These are phyloP conservation scores for Shiraia bambusicola DNA, from an alignment of 2,329 filamentous ascomycete genomes.

Conservation along the genomic window DNA sequence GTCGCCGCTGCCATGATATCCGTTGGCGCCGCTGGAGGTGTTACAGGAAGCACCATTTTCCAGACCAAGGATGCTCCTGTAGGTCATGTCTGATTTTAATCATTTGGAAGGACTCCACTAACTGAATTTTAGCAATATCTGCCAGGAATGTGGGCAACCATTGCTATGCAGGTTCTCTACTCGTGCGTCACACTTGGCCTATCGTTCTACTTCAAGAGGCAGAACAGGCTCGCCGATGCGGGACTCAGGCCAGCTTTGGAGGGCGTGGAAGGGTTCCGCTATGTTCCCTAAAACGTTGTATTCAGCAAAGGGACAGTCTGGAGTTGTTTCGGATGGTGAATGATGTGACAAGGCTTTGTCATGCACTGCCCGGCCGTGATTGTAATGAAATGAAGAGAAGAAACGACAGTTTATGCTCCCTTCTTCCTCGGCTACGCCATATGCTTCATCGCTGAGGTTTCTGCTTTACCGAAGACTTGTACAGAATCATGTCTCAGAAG, in stretches of 20 bases:
- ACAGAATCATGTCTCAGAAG: too few relatives aligned
- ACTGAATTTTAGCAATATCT: conserved; percentile 21
- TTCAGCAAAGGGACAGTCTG: too few relatives aligned
- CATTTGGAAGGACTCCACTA: neutral
- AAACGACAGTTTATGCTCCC: neutral
- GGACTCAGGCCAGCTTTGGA: conserved; percentile 22
- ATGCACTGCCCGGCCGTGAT: too few relatives aligned
- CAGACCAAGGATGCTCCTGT: conserved; percentile 28
- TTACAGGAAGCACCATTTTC: conserved; percentile 31
- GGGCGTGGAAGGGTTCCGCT: conserved; percentile 31
- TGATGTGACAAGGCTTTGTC: too few relatives aligned
- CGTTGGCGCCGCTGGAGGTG: conserved; percentile 27
- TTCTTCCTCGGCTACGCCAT: neutral
- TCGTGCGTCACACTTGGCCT: conserved; percentile 25
- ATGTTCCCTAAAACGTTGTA: conserved; percentile 19
- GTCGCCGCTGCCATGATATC: conserved; percentile 35
- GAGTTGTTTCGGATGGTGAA: too few relatives aligned
- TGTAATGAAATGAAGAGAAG: too few relatives aligned
- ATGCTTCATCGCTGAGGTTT: too few relatives aligned
- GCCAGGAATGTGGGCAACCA: conserved; percentile 33
- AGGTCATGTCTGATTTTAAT: conserved; percentile 3
- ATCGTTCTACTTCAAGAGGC: conserved; percentile 26
- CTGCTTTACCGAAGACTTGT: too few relatives aligned
- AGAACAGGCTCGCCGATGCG: conserved; percentile 27
- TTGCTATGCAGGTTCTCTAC: conserved; percentile 28